Conservation (phyloP, 2,329 filamentous ascomycete genomes). For the Zalaria obscura region DNA sequence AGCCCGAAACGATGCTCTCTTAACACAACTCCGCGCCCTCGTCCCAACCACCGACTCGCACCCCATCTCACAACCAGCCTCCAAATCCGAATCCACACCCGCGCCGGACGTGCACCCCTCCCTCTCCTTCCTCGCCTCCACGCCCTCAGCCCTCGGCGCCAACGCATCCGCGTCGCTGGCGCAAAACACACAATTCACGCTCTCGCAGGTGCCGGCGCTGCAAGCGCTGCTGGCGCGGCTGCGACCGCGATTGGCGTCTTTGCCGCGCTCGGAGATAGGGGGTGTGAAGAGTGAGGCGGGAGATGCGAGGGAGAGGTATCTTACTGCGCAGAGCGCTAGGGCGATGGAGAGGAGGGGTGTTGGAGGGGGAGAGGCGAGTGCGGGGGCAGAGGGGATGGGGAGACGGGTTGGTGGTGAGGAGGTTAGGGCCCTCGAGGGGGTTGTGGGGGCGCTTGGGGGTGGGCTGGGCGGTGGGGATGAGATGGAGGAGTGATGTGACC, state of each 20-base stretch:
- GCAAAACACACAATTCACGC: constrained; percentile 62
- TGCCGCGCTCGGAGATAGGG: constrained; percentile 15
- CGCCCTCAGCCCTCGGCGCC: constrained; percentile 29
- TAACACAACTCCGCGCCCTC: constrained; percentile 48
- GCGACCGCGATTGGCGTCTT: constrained; percentile 44
- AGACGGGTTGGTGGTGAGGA: constrained; percentile 19
- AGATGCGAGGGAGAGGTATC: constrained; percentile 63
- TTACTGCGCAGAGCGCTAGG: constrained; percentile 63
- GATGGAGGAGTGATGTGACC: constrained; percentile 6
- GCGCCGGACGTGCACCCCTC: constrained; percentile 15
- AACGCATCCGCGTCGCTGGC: constrained; percentile 38
- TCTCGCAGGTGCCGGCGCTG: constrained; percentile 71
- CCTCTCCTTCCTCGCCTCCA: constrained; percentile 43
- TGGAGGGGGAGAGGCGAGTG: constrained; percentile 28
- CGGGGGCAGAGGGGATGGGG: constrained; percentile 12
- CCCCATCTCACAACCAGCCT: constrained; percentile 2
- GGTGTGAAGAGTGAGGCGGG: constrained; percentile 30
- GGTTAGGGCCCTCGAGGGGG: constrained; percentile 21
- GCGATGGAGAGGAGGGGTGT: constrained; percentile 64
- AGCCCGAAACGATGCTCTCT: constrained; percentile 55
- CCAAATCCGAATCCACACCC: constrained; percentile 2
- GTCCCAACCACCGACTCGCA: constrained; percentile 23
- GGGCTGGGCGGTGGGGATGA: neutral
- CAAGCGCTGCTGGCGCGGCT: constrained; percentile 55
- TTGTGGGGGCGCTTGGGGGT: constrained; percentile 18